Conservation (phyloP, 108 stramenopile species). For the Cyclotella kingstonii region DNA sequence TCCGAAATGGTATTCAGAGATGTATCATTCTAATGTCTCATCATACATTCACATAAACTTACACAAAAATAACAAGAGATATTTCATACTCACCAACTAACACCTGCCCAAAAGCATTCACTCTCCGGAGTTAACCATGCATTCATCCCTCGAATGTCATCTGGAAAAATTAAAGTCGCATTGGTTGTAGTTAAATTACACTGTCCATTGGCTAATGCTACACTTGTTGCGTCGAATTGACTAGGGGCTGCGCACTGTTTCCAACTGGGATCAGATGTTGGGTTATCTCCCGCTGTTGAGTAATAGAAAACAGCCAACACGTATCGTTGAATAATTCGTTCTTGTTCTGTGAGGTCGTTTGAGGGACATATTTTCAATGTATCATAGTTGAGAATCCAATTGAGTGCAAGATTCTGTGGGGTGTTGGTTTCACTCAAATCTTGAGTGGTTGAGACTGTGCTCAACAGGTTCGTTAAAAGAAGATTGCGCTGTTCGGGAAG, state of each 20-base stretch:
- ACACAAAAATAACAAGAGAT: too few species aligned
- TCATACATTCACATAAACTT: background rate
- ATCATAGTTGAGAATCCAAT: conserved; percentile 62
- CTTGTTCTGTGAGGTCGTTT: background rate
- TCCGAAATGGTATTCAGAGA: too few species aligned
- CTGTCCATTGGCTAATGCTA: conserved; percentile 42
- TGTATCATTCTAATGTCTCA: background rate
- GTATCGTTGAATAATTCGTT: conserved; percentile 25
- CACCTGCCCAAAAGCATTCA: conserved; percentile 72
- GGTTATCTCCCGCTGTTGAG: conserved; percentile 22
- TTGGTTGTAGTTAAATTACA: conserved; percentile 44
- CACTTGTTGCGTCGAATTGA: conserved; percentile 15
- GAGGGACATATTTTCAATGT: conserved; percentile 44
- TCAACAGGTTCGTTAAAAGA: conserved; percentile 10
- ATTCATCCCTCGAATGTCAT: conserved; percentile 33
- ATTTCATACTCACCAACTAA: conserved; percentile 21
- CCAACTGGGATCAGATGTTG: conserved; percentile 33
- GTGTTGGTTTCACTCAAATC: conserved; percentile 3
- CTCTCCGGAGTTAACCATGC: conserved; percentile 62
- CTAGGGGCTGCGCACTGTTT: conserved; percentile 59
- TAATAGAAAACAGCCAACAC: conserved; percentile 23
- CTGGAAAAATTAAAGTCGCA: conserved; percentile 20
- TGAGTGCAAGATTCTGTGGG: conserved; percentile 52
- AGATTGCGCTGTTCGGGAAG: conserved; percentile 15
- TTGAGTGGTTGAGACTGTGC: background rate